Evolutionary conservation across 2,329 filamentous ascomycete genomes (phyloP).

Genomic region (Didymella keratinophila): DNA sequence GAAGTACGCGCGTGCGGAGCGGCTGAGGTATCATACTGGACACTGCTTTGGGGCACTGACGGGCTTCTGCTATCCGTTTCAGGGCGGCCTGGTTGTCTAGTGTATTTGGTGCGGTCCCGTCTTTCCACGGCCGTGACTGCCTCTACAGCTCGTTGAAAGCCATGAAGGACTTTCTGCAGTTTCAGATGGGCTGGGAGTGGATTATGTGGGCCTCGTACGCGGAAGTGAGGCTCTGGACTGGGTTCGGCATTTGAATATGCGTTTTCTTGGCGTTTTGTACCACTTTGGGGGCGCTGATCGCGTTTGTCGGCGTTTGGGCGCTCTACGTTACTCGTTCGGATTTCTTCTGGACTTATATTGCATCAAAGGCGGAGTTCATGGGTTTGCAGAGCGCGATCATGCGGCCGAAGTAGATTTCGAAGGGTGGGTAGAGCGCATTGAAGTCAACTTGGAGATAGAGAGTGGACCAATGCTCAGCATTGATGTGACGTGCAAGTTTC

Average conservation of each 20-base stretch:
- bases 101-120: neutral
- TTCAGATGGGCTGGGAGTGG: neutral
- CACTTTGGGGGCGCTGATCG: conserved; percentile 1
- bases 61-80: conserved; percentile 12
- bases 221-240: neutral
- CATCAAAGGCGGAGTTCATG: neutral
- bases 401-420: neutral
- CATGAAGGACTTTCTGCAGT: neutral
- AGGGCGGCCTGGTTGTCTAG: conserved; percentile 2
- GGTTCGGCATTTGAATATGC: neutral
- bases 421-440: too few relatives aligned
- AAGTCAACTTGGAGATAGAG: neutral
- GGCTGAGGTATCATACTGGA: conserved; percentile 2
- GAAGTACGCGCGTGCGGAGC: conserved; percentile 7
- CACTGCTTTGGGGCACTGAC: conserved; percentile 11
- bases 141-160: neutral
- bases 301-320: conserved; percentile 6
- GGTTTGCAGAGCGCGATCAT: neutral
- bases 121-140: neutral
- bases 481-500: neutral
- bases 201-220: neutral
- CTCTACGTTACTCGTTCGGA: neutral
- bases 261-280: conserved; percentile 10
- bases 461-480: neutral
- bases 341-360: neutral